These are phyloP conservation scores for Alternaria atra DNA, from an alignment of 2,329 filamentous ascomycete species.

Conservation along the genomic window DNA sequence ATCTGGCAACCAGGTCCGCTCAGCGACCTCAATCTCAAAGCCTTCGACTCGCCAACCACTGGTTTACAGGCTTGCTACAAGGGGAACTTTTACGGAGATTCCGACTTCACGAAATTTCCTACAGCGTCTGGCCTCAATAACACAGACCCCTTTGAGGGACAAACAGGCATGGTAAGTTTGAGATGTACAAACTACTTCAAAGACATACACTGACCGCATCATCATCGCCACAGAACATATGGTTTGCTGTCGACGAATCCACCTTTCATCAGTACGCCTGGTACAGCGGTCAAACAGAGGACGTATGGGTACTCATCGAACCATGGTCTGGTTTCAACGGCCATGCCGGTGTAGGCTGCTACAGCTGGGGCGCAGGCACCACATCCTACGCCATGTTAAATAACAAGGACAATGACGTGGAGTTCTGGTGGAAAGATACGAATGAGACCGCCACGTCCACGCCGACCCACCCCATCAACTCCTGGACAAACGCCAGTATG, in stretches of 20 bases:
- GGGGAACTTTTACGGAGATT: slow-evolving; percentile 66
- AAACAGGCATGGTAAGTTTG: slow-evolving; percentile 47
- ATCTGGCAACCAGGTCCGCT: slow-evolving; percentile 53
- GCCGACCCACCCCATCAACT: slow-evolving; percentile 51
- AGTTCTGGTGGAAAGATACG: slow-evolving; percentile 58
- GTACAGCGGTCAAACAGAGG: slow-evolving; percentile 48
- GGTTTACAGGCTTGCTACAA: slow-evolving; percentile 83
- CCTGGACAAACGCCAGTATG: slow-evolving; percentile 45
- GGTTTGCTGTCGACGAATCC: slow-evolving; percentile 53
- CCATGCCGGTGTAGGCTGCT: slow-evolving; percentile 57
- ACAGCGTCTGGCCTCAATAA: slow-evolving; percentile 38
- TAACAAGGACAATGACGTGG: slow-evolving; percentile 50
- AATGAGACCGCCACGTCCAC: slow-evolving; percentile 44
- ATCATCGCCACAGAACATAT: slow-evolving; percentile 43
- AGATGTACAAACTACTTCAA: background rate
- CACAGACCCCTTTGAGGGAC: slow-evolving; percentile 34
- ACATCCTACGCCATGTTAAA: slow-evolving; percentile 57
- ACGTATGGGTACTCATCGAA: slow-evolving; percentile 49
- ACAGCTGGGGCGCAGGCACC: slow-evolving; percentile 53
- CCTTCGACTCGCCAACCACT: slow-evolving; percentile 89
- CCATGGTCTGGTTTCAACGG: slow-evolving; percentile 53
- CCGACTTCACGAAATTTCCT: slow-evolving; percentile 52
- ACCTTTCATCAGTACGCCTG: slow-evolving; percentile 55
- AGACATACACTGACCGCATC: background rate
- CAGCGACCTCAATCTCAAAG: slow-evolving; percentile 80